Evolutionary conservation across 1,284 basidiomycete genomes (phyloP), one percentile per base, ranked within the genome.

Genomic region (Waitea zeae): DNA sequence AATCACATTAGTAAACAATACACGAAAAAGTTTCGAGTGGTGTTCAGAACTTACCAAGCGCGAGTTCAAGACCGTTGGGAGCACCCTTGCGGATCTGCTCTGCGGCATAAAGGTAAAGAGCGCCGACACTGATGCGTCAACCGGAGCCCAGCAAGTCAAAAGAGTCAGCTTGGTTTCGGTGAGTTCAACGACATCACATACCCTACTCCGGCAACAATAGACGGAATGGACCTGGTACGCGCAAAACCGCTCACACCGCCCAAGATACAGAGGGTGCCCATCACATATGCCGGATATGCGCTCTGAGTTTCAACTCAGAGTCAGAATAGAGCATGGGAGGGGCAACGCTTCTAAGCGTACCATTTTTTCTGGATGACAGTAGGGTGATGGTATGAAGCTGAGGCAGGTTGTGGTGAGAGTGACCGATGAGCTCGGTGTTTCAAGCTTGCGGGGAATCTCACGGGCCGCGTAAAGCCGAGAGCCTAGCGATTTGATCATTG

Each of bases 171-270:
- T n/a, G n/a, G n/a, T n/a, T n/a, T n/a, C 41, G 17, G 26, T 24
- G 12, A 20, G 13, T 15, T 15, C 31, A 18, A 24, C 33, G 20
- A 36, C 14, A 20, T 2, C 3, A 6, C 65, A 31, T 46, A 79
- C 79, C 77, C 64, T 26, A 82, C 64, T 30, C 84, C 83, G 38
- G 83, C 86, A 5, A 84, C 70, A 26, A 89, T 52, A 5, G 84
- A 88, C 5, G 82, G 82, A 20, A 83, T 59, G 26, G 80, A 84
- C 17, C 72, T 65, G 37, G 72, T 79, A 42, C 67, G 61, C 12
- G 58, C 66, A 42, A 70, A 83, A 22, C 80, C 80, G 29, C 73
- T 74, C 34, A 80, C 41, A 20, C 84, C 84, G 18, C 84, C 84
- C 30, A 81, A 61, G 42, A 80, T 58, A 54, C 84, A 87, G 41